These are phyloP conservation scores for Lavandula angustifolia DNA, from an alignment of 257 asterid genomes.

Conservation along the genomic window DNA sequence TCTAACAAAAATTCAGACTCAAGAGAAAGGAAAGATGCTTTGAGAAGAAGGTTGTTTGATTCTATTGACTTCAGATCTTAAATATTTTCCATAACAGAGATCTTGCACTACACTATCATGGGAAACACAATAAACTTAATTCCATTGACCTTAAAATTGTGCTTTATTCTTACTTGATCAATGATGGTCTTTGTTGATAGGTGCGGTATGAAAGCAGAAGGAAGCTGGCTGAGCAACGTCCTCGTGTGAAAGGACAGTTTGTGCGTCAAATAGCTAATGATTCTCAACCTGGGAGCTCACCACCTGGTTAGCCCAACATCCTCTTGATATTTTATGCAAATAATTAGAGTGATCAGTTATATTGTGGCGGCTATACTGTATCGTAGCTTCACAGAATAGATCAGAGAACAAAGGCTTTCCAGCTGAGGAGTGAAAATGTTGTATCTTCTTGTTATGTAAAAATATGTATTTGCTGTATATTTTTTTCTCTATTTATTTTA, in stretches of 20 bases:
- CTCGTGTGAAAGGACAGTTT: constrained; percentile 85
- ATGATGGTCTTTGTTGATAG: constrained; percentile 39
- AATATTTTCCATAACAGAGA: not conserved
- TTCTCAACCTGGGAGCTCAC: constrained; percentile 42
- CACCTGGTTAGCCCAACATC: constrained; percentile 32
- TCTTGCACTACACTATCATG: not conserved
- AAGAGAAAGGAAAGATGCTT: constrained; percentile 92
- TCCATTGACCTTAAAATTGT: not conserved
- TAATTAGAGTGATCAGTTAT: constrained; percentile 13
- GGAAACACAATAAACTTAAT: no score
- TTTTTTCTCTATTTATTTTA: not conserved
- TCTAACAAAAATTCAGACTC: constrained; percentile 70
- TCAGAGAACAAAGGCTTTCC: constrained; percentile 8
- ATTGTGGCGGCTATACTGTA: not conserved
- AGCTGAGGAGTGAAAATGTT: not conserved
- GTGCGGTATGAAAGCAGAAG: constrained; percentile 86
- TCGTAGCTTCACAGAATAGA: not conserved
- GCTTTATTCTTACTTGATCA: not conserved
- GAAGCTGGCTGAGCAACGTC: constrained; percentile 88
- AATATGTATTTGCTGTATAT: constrained; percentile 29
- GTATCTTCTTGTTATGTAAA: constrained; percentile 5
- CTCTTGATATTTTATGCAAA: constrained; percentile 19
- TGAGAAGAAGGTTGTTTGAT: constrained; percentile 73
- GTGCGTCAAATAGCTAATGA: constrained; percentile 65
- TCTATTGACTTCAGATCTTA: constrained; percentile 26